Evolutionary conservation across 306 rosid species (phyloP).

Genomic region (Sindora glabra): DNA sequence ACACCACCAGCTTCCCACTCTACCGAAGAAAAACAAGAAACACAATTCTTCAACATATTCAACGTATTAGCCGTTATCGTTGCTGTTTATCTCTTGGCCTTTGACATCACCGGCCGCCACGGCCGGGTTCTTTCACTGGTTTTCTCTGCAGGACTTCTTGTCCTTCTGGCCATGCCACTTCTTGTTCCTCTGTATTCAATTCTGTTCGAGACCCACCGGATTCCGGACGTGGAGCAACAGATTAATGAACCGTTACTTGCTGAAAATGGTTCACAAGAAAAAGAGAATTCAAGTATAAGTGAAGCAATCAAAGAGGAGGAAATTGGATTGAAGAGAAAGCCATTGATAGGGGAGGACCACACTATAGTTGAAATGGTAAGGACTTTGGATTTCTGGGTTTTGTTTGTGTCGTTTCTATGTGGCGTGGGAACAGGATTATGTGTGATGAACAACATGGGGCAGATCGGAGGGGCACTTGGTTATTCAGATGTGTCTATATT

Average conservation of each 20-base stretch:
- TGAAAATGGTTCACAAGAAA: not conserved
- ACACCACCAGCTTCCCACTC: slow-evolving; percentile 14
- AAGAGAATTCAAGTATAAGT: too few relatives aligned
- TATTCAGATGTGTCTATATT: slow-evolving; percentile 29
- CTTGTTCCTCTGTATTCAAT: slow-evolving; percentile 23
- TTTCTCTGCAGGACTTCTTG: slow-evolving; percentile 22
- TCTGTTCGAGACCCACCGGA: not conserved
- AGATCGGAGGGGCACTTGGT: slow-evolving; percentile 43
- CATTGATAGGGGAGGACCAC: slow-evolving; percentile 38
- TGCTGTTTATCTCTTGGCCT: slow-evolving; percentile 32
- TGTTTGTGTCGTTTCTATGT: slow-evolving; percentile 28
- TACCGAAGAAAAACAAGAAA: slow-evolving; percentile 16
- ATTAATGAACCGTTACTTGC: slow-evolving; percentile 20
- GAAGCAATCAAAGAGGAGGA: slow-evolving; percentile 6
- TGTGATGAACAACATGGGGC: slow-evolving; percentile 47
- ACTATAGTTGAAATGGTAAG: slow-evolving; percentile 19
- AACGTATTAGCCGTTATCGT: slow-evolving; percentile 21
- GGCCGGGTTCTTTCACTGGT: slow-evolving; percentile 19
- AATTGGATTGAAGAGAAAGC: slow-evolving; percentile 13
- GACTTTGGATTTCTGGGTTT: slow-evolving; percentile 29
- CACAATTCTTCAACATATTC: slow-evolving; percentile 1
- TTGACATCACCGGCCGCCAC: slow-evolving; percentile 25
- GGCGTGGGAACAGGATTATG: slow-evolving; percentile 33
- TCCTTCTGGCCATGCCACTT: slow-evolving; percentile 30
- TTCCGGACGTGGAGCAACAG: slow-evolving; percentile 13